These are phyloP conservation scores for Arthrocladium fulminans DNA, from an alignment of 2,329 filamentous ascomycete species.

Conservation along the genomic window DNA sequence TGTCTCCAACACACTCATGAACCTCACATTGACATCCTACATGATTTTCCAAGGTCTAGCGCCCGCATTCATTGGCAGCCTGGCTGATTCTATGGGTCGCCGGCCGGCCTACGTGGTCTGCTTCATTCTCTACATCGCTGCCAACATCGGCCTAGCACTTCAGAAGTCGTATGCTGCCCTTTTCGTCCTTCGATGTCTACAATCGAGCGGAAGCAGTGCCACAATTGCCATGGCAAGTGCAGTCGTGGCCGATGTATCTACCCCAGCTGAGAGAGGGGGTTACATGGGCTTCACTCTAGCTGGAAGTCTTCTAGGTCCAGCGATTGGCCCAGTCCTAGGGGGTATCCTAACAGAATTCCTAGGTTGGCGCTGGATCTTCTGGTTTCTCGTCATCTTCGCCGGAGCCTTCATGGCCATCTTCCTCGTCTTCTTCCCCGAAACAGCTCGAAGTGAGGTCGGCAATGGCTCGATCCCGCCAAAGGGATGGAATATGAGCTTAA, in stretches of 20 bases:
- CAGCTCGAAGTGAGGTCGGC: slow-evolving; percentile 29
- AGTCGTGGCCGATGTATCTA: slow-evolving; percentile 33
- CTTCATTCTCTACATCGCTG: slow-evolving; percentile 36
- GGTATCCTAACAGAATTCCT: slow-evolving; percentile 34
- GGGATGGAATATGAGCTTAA: slow-evolving; percentile 29
- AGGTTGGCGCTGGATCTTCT: slow-evolving; percentile 48
- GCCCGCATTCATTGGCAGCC: slow-evolving; percentile 44
- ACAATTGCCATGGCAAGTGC: slow-evolving; percentile 35
- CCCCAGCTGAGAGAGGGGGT: slow-evolving; percentile 30
- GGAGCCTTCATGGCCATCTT: slow-evolving; percentile 26
- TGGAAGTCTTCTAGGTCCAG: slow-evolving; percentile 34
- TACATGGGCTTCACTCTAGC: slow-evolving; percentile 34
- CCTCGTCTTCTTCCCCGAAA: slow-evolving; percentile 30
- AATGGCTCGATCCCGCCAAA: slow-evolving; percentile 33
- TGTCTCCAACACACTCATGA: slow-evolving; percentile 22
- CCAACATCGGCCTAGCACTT: slow-evolving; percentile 35
- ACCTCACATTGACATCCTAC: slow-evolving; percentile 28
- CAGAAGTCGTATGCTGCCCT: slow-evolving; percentile 33
- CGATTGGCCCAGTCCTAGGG: slow-evolving; percentile 38
- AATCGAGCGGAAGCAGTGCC: slow-evolving; percentile 27
- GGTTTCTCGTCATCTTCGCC: slow-evolving; percentile 45
- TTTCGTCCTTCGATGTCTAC: slow-evolving; percentile 33
- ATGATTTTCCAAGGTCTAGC: slow-evolving; percentile 46
- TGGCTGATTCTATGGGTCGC: slow-evolving; percentile 43
- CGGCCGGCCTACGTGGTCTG: slow-evolving; percentile 41